Conservation (phyloP, 2,329 filamentous ascomycete species). For the Penicillium hesseltinei region DNA sequence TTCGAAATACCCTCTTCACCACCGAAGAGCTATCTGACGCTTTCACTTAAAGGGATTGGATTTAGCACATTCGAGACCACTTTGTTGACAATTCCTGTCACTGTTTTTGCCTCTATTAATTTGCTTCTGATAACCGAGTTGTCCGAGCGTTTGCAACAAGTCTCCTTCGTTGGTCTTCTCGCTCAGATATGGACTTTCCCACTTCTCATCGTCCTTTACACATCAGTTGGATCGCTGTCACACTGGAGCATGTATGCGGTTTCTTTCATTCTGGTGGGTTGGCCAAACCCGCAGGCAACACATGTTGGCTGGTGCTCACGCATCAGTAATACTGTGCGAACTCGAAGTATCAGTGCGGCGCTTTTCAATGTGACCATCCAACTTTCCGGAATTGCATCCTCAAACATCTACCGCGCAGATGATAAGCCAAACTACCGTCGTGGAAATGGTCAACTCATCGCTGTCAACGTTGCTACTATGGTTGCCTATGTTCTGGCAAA, state of each 20-base stretch:
- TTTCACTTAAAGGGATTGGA: slow-evolving; percentile 14
- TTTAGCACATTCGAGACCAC: slow-evolving; percentile 25
- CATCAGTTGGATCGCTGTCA: slow-evolving; percentile 30
- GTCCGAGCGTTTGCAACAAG: slow-evolving; percentile 40
- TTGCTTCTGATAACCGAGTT: slow-evolving; percentile 27
- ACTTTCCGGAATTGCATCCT: slow-evolving; percentile 39
- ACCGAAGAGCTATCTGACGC: slow-evolving; percentile 48
- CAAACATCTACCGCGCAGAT: slow-evolving; percentile 53
- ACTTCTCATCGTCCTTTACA: slow-evolving; percentile 48
- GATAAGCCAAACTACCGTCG: slow-evolving; percentile 53
- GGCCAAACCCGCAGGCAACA: slow-evolving; percentile 42
- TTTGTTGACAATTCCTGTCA: slow-evolving; percentile 34
- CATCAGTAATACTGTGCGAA: slow-evolving; percentile 52
- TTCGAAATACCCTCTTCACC: slow-evolving; percentile 44
- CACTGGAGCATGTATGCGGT: slow-evolving; percentile 47
- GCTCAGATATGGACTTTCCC: slow-evolving; percentile 54
- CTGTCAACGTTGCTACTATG: slow-evolving; percentile 50
- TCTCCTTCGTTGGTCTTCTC: slow-evolving; percentile 47
- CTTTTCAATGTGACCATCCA: slow-evolving; percentile 53
- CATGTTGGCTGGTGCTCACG: slow-evolving; percentile 50
- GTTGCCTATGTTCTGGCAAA: slow-evolving; percentile 45
- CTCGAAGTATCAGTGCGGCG: slow-evolving; percentile 39
- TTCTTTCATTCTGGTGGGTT: slow-evolving; percentile 23
- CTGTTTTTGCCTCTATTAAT: slow-evolving; percentile 44
- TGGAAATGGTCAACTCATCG: slow-evolving; percentile 43